phyloP scores from a whole-genome alignment of 2,329 filamentous ascomycete genomes.

The Lachnellula hyalina region DNA sequence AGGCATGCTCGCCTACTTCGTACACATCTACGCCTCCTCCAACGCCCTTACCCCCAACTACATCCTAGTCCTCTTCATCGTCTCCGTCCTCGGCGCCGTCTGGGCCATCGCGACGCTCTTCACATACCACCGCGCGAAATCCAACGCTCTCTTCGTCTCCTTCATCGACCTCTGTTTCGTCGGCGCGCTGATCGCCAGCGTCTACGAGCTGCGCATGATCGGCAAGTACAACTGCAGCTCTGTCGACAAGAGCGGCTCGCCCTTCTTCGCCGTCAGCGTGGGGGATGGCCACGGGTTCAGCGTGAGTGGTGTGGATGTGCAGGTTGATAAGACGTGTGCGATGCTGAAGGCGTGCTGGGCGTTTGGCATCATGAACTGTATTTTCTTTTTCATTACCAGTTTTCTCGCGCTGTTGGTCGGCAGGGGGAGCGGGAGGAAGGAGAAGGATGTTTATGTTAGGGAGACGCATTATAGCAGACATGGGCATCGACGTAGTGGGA shows the following conservation, averaged over 20 bases:
- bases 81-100: slow-evolving; percentile 55
- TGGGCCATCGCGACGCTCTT: slow-evolving; percentile 63
- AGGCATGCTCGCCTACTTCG: slow-evolving; percentile 64
- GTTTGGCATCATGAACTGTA: slow-evolving; percentile 79
- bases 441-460: slow-evolving; percentile 23
- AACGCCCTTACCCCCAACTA: slow-evolving; percentile 57
- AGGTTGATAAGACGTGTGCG: slow-evolving; percentile 70
- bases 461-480: slow-evolving; percentile 28
- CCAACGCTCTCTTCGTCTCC: slow-evolving; percentile 56
- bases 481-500: slow-evolving; percentile 27
- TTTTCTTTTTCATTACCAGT: slow-evolving; percentile 75
- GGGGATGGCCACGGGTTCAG: slow-evolving; percentile 56
- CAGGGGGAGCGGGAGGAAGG: slow-evolving; percentile 1
- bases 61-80: slow-evolving; percentile 64
- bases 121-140: slow-evolving; percentile 57
- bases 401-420: slow-evolving; percentile 54
- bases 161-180: slow-evolving; percentile 57
- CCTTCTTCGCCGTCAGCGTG: slow-evolving; percentile 51
- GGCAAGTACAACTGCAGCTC: slow-evolving; percentile 61
- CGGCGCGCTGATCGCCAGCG: slow-evolving; percentile 58
- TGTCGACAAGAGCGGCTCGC: slow-evolving; percentile 40
- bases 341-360: slow-evolving; percentile 92
- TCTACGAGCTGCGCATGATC: slow-evolving; percentile 56
- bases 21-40: slow-evolving; percentile 50
- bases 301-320: slow-evolving; percentile 45